These are phyloP conservation scores for Thalassiosira ordinaria DNA, from an alignment of 352 stramenopile genomes.

Conservation along the genomic window DNA sequence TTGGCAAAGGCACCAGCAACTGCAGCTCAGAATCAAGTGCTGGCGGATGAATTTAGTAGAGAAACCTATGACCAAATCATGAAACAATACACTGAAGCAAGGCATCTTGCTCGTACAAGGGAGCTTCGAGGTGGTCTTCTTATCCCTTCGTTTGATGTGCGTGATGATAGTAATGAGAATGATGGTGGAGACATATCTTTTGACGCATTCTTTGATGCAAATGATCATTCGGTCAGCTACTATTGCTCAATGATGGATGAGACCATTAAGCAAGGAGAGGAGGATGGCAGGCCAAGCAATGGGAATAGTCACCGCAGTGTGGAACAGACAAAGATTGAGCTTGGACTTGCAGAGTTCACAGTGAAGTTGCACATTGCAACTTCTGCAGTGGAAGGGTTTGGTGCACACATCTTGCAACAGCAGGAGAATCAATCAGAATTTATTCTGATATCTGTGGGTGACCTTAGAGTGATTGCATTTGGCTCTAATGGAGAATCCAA, in stretches of 20 bases:
- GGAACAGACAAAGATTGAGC: constrained; percentile 64
- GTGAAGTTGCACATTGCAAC: constrained; percentile 61
- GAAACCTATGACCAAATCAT: constrained; percentile 73
- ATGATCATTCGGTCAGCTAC: constrained; percentile 77
- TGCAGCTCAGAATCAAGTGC: not conserved
- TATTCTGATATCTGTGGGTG: constrained; percentile 63
- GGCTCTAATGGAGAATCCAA: constrained; percentile 42
- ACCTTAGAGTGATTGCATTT: constrained; percentile 56
- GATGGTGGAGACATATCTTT: constrained; percentile 65
- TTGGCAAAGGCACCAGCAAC: not conserved
- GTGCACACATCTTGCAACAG: too few species aligned
- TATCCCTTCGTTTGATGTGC: constrained; percentile 62
- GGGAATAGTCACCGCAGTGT: not conserved
- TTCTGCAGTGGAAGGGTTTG: not conserved
- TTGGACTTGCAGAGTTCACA: constrained; percentile 54
- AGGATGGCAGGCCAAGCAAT: constrained; percentile 1
- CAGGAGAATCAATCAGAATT: constrained; percentile 54
- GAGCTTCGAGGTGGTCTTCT: constrained; percentile 75
- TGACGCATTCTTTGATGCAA: constrained; percentile 86
- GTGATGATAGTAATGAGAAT: constrained; percentile 22
- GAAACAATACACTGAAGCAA: constrained; percentile 77
- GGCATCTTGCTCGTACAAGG: constrained; percentile 64
- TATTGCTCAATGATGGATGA: constrained; percentile 64
- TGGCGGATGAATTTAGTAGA: constrained; percentile 62
- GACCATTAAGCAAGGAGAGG: constrained; percentile 12